Evolutionary conservation across 208 protist species (phyloP), one percentile per base, ranked within the genome.

Genomic region (Trypanosoma rangeli): DNA sequence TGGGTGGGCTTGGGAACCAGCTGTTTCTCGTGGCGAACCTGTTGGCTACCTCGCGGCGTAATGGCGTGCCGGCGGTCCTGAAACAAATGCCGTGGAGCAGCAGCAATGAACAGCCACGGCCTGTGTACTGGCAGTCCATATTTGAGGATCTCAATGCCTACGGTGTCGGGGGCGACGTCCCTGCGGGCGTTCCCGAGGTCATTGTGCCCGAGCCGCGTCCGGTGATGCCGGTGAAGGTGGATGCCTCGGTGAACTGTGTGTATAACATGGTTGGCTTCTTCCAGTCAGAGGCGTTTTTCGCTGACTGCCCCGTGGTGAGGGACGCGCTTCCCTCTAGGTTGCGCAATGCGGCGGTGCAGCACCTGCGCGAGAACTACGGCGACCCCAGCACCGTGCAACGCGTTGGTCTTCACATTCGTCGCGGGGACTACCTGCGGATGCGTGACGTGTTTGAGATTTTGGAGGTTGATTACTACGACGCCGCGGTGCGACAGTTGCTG

Each of bases 1-100:
- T 96, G 10, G 90, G 90, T 31, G 90, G 90, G 20, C 64, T 96
- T 0, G 90, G 90, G 31, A 96, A 96, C 54, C 90, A 96, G 46
- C 76, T 96, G 22, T 96, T 96, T 58, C 83, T 96, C 22, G 49
- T 94, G 13, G 86, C 90, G 0, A 96, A 93, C 50, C 75, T 93
- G 1, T 48, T 96, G 15, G 87, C 90, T 28, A 93, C 87, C 0
- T 60, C 88, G 24, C 66, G 49, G 26, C 85, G 90, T 13, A 85
- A 76, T 49, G 28, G 64, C 33, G 52, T 92, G 1, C 66, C 78
- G 20, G 78, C 87, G 8, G 75, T 83, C 8, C 35, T 94, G 4
- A 80, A 66, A 15, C 76, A 71, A 9, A 29, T 70, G 9, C 29
- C 74, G n/a, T 68, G 67, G 48, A 93, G 86, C 69, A 85, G 82